phyloP scores from a whole-genome alignment of 345 rosid genomes.

The Carallia brachiata region DNA sequence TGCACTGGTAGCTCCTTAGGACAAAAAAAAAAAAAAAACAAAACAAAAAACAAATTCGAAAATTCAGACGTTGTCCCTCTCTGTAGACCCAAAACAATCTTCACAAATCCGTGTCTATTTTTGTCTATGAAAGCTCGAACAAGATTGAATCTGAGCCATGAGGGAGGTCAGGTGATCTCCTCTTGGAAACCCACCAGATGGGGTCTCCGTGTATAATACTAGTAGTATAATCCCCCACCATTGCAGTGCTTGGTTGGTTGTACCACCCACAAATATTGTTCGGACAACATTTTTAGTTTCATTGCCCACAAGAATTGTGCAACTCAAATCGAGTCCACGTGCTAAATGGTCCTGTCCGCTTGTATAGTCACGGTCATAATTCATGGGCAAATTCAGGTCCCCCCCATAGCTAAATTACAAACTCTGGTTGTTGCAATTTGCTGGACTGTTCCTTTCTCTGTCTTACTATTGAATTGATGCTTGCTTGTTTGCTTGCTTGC shows the following conservation, averaged over 20 bases:
- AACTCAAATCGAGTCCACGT: not conserved
- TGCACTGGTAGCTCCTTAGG: no score
- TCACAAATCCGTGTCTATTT: not conserved
- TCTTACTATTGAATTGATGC: no score
- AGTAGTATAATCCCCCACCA: not conserved
- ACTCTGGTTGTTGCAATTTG: no score
- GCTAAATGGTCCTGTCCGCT: not conserved
- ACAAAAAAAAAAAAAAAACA: no score
- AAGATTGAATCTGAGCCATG: not conserved
- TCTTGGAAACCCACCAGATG: not conserved
- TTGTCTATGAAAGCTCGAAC: constrained; percentile 1
- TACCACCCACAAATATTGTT: constrained; percentile 11
- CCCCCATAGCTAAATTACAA: no score
- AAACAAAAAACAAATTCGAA: no score
- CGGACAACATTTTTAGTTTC: not conserved
- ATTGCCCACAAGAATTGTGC: not conserved
- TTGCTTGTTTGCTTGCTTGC: no score
- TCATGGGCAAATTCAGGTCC: no score
- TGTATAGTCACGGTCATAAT: no score
- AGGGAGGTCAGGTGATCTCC: constrained; percentile 10
- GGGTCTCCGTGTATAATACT: no score
- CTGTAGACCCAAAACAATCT: not conserved
- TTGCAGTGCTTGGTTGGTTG: not conserved
- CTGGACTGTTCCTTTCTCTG: no score
- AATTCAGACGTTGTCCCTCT: not conserved